phyloP scores from a whole-genome alignment of 2,329 filamentous ascomycete genomes.

The Xylariaceae sp. region DNA sequence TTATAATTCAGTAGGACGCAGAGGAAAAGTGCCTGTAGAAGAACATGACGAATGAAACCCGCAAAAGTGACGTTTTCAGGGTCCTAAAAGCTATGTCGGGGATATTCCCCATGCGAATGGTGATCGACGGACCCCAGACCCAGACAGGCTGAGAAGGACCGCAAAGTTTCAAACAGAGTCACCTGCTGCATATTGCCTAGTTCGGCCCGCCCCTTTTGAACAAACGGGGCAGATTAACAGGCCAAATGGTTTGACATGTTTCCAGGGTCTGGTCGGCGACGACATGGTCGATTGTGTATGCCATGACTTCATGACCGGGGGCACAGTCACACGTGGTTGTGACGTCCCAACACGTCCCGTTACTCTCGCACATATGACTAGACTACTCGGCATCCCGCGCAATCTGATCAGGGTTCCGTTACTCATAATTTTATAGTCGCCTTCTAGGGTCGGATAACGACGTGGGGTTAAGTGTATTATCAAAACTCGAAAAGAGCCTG shows the following conservation, averaged over 20 bases:
- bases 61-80: too few relatives aligned
- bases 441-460: too few relatives aligned
- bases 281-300: background rate
- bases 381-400: constrained; percentile 8
- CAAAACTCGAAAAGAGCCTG: too few relatives aligned
- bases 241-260: background rate
- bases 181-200: constrained; percentile 23
- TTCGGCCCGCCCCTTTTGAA: background rate
- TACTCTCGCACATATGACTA: background rate
- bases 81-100: background rate
- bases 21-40: too few relatives aligned
- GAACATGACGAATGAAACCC: background rate
- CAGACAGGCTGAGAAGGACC: background rate
- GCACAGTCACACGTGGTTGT: constrained; percentile 13
- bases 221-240: background rate
- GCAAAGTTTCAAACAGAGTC: constrained; percentile 1
- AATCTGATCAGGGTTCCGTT: constrained; percentile 7
- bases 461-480: too few relatives aligned
- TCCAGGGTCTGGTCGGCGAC: background rate
- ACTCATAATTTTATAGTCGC: too few relatives aligned
- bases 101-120: constrained; percentile 7
- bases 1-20: too few relatives aligned
- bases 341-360: background rate
- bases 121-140: constrained; percentile 4
- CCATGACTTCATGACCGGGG: background rate